Base-by-base conservation (phyloP, 169 alveolate species). In the Plasmodium gonderi region DNA sequence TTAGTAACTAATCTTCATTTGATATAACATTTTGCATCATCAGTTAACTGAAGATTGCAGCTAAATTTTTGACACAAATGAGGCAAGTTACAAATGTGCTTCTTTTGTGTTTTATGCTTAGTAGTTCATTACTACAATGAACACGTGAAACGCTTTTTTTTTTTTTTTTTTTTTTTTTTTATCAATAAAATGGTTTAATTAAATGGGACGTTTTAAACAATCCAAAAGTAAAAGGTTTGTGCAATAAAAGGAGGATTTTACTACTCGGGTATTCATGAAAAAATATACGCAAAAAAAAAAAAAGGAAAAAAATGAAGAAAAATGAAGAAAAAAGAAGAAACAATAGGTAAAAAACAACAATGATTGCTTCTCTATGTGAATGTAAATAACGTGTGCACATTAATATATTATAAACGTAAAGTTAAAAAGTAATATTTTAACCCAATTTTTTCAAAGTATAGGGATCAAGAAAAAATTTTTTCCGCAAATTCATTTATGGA, bases 401-500 rank as follows among this genome's bases (percentile, higher is more conserved):
- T 17, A 60, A 2, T 17, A 17, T 2, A 9, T 3, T 5, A 72
- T 38, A 14, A 6, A 11, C 38, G 54, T 72, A 6, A 72, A 29
- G 6, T 14, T 40, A 72, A 72, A 29, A 11, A 80, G 17, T 65
- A 80, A 64, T n/a, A 64, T 29, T 33, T 72, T 72, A 40, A 9
- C 23, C 4, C 49, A 29, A 1, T 51, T 17, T 80, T 65, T 40
- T 60, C 20, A 29, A 36, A 51, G 20, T 40, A 31, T 20, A n/a
- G n/a, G n/a, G 31, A 17, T 82, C 77, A 69, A 8, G 92, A 69
- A 75, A 87, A 31, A 17, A 87, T 11, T 79, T 75, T 87, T 33
- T 87, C 51, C 68, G 79, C 74, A 23, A 87, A 42, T 54, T 75
- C 90, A n/a, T 51, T 36, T 60, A 87, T 36, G 45, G 79, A 29